These are phyloP conservation scores for Clarkia xantiana DNA, from an alignment of 345 rosid species.

Conservation along the genomic window DNA sequence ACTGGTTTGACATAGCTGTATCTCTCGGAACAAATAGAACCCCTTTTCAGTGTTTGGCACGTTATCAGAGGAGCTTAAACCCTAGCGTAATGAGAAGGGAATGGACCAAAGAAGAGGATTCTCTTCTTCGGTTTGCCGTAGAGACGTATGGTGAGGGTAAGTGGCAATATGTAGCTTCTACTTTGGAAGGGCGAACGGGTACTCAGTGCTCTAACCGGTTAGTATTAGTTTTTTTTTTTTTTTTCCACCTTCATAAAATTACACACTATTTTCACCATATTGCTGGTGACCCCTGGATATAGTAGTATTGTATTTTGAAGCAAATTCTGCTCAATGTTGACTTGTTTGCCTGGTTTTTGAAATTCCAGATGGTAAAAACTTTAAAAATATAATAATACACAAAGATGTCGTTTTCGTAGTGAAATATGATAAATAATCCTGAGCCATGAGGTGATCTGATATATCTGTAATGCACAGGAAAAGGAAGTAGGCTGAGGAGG, in stretches of 20 bases:
- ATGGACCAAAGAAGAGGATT: conserved; percentile 86
- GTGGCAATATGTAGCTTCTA: conserved; percentile 82
- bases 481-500: no score
- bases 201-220: conserved; percentile 85
- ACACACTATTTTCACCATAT: not conserved
- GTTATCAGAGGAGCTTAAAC: conserved; percentile 78
- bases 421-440: no score
- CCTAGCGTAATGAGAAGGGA: conserved; percentile 46
- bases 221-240: conserved; percentile 20
- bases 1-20: conserved; percentile 62
- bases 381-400: no score
- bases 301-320: no score
- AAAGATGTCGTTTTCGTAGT: no score
- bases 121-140: conserved; percentile 61
- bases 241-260: not conserved
- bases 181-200: conserved; percentile 62
- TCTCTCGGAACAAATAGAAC: conserved; percentile 63
- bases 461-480: no score
- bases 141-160: conserved; percentile 50
- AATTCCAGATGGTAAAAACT: no score
- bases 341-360: no score
- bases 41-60: conserved; percentile 81
- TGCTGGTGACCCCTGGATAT: no score
- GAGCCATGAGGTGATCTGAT: no score
- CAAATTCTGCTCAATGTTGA: no score